Conservation (phyloP, 2,329 filamentous ascomycete genomes). For the Bertia moriformis region DNA sequence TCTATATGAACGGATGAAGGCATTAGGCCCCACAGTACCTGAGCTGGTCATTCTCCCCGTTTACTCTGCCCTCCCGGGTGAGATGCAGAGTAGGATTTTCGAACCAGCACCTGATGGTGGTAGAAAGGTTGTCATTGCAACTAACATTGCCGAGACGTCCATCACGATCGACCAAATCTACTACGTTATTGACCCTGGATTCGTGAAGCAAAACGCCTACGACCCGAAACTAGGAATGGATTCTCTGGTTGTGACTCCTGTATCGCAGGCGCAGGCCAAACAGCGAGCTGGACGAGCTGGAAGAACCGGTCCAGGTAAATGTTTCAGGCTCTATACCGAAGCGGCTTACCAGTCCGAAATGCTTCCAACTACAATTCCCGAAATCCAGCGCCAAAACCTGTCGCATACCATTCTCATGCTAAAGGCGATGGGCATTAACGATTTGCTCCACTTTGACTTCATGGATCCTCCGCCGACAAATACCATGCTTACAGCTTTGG, state of each 20-base stretch:
- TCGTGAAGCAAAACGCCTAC: slow-evolving; percentile 95
- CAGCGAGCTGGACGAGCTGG: slow-evolving; percentile 86
- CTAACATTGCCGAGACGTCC: slow-evolving; percentile 94
- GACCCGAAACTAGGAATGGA: slow-evolving; percentile 98
- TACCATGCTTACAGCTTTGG: slow-evolving; percentile 89
- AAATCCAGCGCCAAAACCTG: slow-evolving; percentile 90
- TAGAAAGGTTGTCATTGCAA: slow-evolving; percentile 91
- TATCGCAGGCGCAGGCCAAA: slow-evolving; percentile 91
- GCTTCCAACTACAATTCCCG: slow-evolving; percentile 87
- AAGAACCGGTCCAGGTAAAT: slow-evolving; percentile 88
- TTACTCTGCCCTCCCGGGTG: slow-evolving; percentile 84
- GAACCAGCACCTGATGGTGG: slow-evolving; percentile 76
- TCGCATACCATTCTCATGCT: slow-evolving; percentile 90
- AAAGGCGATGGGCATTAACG: slow-evolving; percentile 98
- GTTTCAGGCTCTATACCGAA: slow-evolving; percentile 90
- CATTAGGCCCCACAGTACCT: slow-evolving; percentile 75
- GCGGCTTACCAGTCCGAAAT: slow-evolving; percentile 92
- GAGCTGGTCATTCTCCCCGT: slow-evolving; percentile 87
- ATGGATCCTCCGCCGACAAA: slow-evolving; percentile 98
- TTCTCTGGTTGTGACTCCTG: slow-evolving; percentile 83
- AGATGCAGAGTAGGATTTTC: slow-evolving; percentile 89
- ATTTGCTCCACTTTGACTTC: slow-evolving; percentile 92
- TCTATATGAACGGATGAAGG: slow-evolving; percentile 89
- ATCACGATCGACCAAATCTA: slow-evolving; percentile 97
- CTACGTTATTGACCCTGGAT: slow-evolving; percentile 92